Evolutionary conservation across 2,329 filamentous ascomycete species (phyloP), one percentile per base, ranked within the genome.

Genomic region (Juglanconis juglandina): DNA sequence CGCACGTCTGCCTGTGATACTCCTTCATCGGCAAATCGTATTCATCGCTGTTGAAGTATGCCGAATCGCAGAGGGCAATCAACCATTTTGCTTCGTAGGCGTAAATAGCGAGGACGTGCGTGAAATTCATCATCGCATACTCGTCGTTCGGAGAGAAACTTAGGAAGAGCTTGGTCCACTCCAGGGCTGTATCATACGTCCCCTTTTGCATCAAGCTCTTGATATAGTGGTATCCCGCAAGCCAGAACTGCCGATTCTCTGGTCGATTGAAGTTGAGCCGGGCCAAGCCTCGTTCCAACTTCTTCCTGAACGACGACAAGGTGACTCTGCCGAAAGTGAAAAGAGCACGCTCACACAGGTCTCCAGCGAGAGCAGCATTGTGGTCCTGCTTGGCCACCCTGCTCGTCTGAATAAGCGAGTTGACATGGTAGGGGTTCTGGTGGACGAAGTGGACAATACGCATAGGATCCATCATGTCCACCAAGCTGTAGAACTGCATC

Each of bases 261-360:
- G 89, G 88, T 42, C 91, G 81, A 24, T 81, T 76, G 70, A 97
- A 98, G 69, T 94, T 86, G 9, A 99, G 77, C 14, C 91, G 84
- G 5, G 92, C 93, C 66, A 87, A 87, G 39, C 95, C 95, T 69
- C 88, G 83, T 58, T 89, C 84, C 5, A 99, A 75, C 64, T 88
- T 87, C 59, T 85, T 85, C 7, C 88, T 82, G 72, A 98, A 99
- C 0, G 89, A 86, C 8, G 91, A 94, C 62, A 95, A 87, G 0
- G 92, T 87, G 3, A 92, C 90, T 42, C 94, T 86, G n/a, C 94
- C 95, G 71, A 98, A 94, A 0, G 91, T 90, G 76, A 97, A 98
- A 5, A 99, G 82, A 0, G 94, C 93, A 50, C 95, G 85, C 75
- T 98, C 94, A 57, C 96, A 86, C 1, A 98, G 83, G 68, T 98